Evolutionary conservation across 805 yeast species (phyloP), one percentile per base, ranked within the genome.

Genomic region (Blastobotrys attinorum): DNA sequence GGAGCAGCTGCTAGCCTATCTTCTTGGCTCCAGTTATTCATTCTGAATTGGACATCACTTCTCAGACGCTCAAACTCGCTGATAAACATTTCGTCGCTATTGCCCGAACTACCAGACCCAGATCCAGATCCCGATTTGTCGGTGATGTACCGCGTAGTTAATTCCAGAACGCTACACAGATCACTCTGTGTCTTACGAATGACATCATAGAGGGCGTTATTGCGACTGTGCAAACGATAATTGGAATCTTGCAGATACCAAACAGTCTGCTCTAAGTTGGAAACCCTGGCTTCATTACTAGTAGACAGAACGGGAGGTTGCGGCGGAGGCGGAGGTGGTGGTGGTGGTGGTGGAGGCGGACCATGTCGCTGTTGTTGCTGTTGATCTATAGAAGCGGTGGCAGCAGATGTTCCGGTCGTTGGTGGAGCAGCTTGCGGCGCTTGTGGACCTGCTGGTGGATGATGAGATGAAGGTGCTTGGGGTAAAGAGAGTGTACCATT

Each of bases 171-270:
- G 42, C 45, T 46, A 27, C 29, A 37, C 20, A 52, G 18, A 18
- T 47, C 47, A 23, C 34, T 21, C 18, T 50, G 50, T 3, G 51
- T 40, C 37, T 43, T 41, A 13, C 42, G 32, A 3, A 52, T 40
- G 17, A 35, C 20, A 21, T 50, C 56, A 13, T 33, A 21, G 10
- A 52, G 41, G 13, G 41, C 29, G 20, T 39, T 31, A 32, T 38
- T 42, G n/a, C 47, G 33, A n/a, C 22, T 36, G 18, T 32, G 22
- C 22, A 48, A 38, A 8, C 43, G 41, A 20, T 21, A 13, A 38
- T 50, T 48, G 13, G 46, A 16, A 22, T 49, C 53, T 23, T 43
- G 47, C 8, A 49, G 46, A 25, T 43, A 22, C 44, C 44, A 50
- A 1, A 46, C 36, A n/a, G 39, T 23, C 31, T 43, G 45, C 29